Base-by-base conservation (phyloP, 441 rosid species). In the Theobroma grandiflorum region DNA sequence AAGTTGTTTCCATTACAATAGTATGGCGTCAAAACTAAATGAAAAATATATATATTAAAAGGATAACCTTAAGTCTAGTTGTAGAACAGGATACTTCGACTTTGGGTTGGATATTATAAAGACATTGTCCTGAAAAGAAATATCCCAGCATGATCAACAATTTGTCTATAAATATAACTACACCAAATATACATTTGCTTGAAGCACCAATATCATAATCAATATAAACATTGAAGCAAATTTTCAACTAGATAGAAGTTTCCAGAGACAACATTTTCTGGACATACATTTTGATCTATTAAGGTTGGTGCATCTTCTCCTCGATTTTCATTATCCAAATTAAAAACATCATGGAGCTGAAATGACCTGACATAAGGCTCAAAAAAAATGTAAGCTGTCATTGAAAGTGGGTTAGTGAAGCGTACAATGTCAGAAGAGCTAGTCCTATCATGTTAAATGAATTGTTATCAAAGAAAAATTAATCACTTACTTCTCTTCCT, bases 91-190 rank as follows among this genome's bases (percentile, higher is more conserved):
- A 86, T 90, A 95, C 86, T 94, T 95, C 66, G 99, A 95, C 88
- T 94, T 95, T 81, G 95, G 89, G 87, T 94, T 95, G 78, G 99
- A 95, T 82, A 95, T 95, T 80, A 95, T 94, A 87, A 95, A 95
- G 78, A 95, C 89, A 81, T 95, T 95, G 85, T 94, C 96, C 98
- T 95, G 90, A 42, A 78, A 74, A 61, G 55, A 67, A 85, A 62
- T 37, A 59, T 52, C 74, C 63, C 76, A 81, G 79, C 61, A 64
- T n/a, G 15, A 57, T 57, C 72, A 55, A 58, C 16, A 59, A 18
- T 49, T 43, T 42, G 20, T 37, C 7, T 4, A 45, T 22, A 57
- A 45, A 70, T 40, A 31, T 45, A 53, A 42, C 59, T 57, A 45
- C 42, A 26, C 3, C n/a, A 57, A 37, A 70, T 42, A 61, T 67